Evolutionary conservation across 257 asterid species (phyloP), one percentile per base, ranked within the genome.

Genomic region (Verbena officinalis): DNA sequence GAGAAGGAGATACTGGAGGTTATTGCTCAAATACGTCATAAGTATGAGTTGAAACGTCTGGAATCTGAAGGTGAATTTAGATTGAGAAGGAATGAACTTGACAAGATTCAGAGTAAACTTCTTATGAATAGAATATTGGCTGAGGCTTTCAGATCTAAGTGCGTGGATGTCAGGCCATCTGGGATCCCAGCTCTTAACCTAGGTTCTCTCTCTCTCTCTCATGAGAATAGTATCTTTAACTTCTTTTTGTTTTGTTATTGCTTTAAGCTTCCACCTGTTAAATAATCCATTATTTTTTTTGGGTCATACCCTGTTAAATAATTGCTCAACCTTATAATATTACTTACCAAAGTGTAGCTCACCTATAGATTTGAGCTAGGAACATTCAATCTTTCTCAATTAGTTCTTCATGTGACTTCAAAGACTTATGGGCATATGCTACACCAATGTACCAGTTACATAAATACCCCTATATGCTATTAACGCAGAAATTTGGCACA

Each of bases 1-100:
- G 96, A 92, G 65, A 89, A 81, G 84, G 95, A 82, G 75, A 80
- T 87, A 45, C 83, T 74, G 72, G 89, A 85, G 64, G 49, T 75
- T 27, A 46, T 71, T 75, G 60, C 83, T 62, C 83, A 86, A 80
- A 76, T 91, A 51, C 88, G 77, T 36, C 67, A 54, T 1, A 81
- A 73, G 56, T 89, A 82, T 34, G 87, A 81, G 38, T 68, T 63
- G 75, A 92, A 84, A 75, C 66, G 53, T 56, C 72, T 70, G 79
- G 91, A 82, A 56, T 64, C 71, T 66, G 94, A 84, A 66, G 67
- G 78, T 54, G 84, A 68, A 54, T 74, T 62, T 68, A 67, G 63
- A 62, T 39, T 43, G 65, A 86, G 79, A 57, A 79, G 52, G 71
- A 64, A 67, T 22, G 87, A 76, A 71, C 75, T 73, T 46, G 96